Percentiles rank a stretch among this genome's conserved stretches.
These are phyloP conservation scores for Phytophthora fragariae DNA, from an alignment of 352 stramenopile genomes.

Conservation along the genomic window DNA sequence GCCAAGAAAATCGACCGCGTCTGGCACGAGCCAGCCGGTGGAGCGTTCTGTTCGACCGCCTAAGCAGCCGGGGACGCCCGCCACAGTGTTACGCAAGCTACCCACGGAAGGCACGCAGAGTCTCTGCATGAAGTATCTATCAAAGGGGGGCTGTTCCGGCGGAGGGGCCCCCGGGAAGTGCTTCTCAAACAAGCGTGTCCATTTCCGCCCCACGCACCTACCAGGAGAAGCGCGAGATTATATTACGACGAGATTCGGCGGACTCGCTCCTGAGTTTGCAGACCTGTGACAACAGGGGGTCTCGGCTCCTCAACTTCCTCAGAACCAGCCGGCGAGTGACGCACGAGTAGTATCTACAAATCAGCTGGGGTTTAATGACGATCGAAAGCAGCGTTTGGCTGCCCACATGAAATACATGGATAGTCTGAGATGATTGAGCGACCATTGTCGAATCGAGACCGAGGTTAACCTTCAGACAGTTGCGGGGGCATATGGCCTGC, in stretches of 20 bases:
- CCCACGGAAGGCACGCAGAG: neutral
- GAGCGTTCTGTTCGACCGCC: no score
- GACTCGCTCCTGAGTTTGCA: neutral
- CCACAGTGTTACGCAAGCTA: neutral
- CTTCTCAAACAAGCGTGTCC: neutral
- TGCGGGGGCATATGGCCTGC: no score
- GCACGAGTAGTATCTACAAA: no score
- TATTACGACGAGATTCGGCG: neutral
- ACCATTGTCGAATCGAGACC: neutral
- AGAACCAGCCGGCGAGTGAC: no score
- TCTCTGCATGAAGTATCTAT: constrained; percentile 8
- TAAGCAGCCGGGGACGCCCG: no score
- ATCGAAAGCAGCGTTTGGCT: neutral
- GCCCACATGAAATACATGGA: neutral
- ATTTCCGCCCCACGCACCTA: neutral
- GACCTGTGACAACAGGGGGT: neutral
- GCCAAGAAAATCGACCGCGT: no score
- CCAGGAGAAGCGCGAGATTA: neutral
- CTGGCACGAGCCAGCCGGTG: no score
- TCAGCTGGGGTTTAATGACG: no score
- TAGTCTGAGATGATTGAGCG: neutral
- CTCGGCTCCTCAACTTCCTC: neutral
- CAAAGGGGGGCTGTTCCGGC: neutral
- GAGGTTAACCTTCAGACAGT: neutral
- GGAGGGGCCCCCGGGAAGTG: neutral